A percentile compares a stretch with the other conserved stretches of the same genome.
These are phyloP conservation scores for Gillenia trifoliata DNA, from an alignment of 306 rosid species.

Conservation along the genomic window DNA sequence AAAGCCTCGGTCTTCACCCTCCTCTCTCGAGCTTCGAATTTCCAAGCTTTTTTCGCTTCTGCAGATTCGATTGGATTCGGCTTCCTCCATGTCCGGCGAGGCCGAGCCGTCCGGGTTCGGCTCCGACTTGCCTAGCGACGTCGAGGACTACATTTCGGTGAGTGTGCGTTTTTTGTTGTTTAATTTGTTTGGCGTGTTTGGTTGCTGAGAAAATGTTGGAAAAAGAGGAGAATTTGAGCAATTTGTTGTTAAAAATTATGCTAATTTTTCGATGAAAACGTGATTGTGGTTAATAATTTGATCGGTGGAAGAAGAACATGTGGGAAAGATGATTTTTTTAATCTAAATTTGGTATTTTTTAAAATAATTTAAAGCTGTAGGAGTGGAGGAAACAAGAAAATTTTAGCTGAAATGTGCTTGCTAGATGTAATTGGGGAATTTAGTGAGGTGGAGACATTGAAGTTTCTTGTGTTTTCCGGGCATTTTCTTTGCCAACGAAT, in stretches of 20 bases:
- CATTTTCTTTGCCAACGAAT: background rate
- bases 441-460: background rate
- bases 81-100: conserved; percentile 41
- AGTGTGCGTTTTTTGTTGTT: background rate
- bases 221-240: background rate
- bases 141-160: conserved; percentile 76
- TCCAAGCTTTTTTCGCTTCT: background rate
- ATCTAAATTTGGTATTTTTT: background rate
- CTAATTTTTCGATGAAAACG: background rate
- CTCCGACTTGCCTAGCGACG: conserved; percentile 43
- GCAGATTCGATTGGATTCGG: conserved; percentile 3
- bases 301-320: background rate
- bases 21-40: background rate
- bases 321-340: background rate
- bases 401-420: background rate
- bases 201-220: conserved; percentile 17
- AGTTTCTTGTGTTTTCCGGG: background rate
- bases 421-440: background rate
- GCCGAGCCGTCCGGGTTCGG: conserved; percentile 14
- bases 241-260: background rate
- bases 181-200: background rate
- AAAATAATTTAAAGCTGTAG: background rate
- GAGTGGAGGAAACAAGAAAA: conserved; percentile 2
- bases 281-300: background rate
- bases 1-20: background rate